These are phyloP conservation scores for Asclepias syriaca DNA, from an alignment of 257 asterid species.

Conservation along the genomic window DNA sequence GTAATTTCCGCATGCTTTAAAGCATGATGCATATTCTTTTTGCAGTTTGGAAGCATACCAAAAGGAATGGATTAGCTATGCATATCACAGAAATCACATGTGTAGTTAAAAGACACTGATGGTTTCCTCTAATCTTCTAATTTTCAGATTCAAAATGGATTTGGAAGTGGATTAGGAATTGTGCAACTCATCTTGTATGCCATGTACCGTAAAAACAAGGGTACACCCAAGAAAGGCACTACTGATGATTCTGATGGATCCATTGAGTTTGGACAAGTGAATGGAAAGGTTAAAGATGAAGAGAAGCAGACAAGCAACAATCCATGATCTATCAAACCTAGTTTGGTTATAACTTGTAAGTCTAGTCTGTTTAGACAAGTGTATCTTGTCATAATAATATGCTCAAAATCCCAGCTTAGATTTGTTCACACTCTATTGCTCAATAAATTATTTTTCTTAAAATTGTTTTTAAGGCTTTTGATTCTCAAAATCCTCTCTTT, in stretches of 20 bases:
- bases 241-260: slow-evolving; percentile 7
- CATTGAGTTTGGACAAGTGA: slow-evolving; percentile 12
- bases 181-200: slow-evolving; percentile 72
- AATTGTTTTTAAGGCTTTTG: too few species aligned
- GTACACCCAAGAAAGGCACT: slow-evolving; percentile 19
- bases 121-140: too few species aligned
- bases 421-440: too few species aligned
- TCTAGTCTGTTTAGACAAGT: neutral
- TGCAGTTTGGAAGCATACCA: too few species aligned
- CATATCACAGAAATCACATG: neutral
- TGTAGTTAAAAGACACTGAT: neutral
- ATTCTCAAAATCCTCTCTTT: too few species aligned
- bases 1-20: too few species aligned
- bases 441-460: too few species aligned
- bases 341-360: neutral
- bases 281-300: neutral
- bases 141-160: slow-evolving; percentile 73
- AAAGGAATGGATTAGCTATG: neutral
- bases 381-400: too few species aligned
- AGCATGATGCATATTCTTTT: too few species aligned
- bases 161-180: slow-evolving; percentile 65
- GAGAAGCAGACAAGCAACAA: neutral
- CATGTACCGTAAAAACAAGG: slow-evolving; percentile 54
- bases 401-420: too few species aligned
- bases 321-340: neutral